Percentiles rank a stretch among this genome's conserved stretches.
Conservation (phyloP, 495 filamentous ascomycete species). For the Cetradonia linearis region DNA sequence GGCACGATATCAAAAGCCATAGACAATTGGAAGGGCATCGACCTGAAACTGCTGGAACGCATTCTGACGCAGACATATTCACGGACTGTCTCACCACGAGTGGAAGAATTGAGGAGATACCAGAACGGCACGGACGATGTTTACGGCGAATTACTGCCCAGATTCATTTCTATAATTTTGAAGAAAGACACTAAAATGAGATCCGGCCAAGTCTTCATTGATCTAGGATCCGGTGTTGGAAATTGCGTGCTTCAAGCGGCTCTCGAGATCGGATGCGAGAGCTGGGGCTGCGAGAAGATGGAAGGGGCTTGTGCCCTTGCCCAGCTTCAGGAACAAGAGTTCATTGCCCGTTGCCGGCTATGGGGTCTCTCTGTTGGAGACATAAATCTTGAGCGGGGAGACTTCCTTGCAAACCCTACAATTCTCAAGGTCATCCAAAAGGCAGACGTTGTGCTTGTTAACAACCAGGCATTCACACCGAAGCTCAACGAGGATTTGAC, state of each 20-base stretch:
- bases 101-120: conserved; percentile 70
- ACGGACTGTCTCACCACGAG: conserved; percentile 81
- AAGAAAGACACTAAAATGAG: conserved; percentile 62
- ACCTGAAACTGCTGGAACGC: conserved; percentile 59
- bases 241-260: conserved; percentile 94
- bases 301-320: conserved; percentile 75
- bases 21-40: conserved; percentile 51
- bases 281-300: conserved; percentile 96
- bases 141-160: conserved; percentile 83
- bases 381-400: conserved; percentile 71
- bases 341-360: conserved; percentile 68
- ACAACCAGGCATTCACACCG: conserved; percentile 90
- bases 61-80: conserved; percentile 84
- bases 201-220: conserved; percentile 76
- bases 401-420: conserved; percentile 65
- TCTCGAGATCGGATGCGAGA: conserved; percentile 84
- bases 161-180: conserved; percentile 71
- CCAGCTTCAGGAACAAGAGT: conserved; percentile 77
- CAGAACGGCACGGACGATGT: conserved; percentile 82
- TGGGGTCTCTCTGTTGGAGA: conserved; percentile 78
- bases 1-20: conserved; percentile 63
- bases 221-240: conserved; percentile 88
- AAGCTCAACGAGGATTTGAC: conserved; percentile 76
- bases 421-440: conserved; percentile 64
- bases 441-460: conserved; percentile 89